phyloP scores from a whole-genome alignment of 139 green algal genomes.

The Micromonas commoda region DNA sequence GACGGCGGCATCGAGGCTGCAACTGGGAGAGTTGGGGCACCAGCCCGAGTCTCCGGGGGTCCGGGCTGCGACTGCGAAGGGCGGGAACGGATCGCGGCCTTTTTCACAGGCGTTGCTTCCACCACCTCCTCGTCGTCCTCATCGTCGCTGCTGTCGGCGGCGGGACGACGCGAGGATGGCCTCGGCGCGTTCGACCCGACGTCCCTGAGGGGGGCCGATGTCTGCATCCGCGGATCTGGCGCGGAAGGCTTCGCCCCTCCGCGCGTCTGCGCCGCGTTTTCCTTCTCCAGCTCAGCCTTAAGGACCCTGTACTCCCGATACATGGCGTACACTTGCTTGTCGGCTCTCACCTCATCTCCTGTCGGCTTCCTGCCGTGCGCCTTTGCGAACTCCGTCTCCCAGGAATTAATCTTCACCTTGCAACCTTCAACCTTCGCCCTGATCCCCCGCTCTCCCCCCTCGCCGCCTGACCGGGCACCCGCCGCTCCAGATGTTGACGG shows the following conservation, averaged over 20 bases:
- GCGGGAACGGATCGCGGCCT: too few species aligned
- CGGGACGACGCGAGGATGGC: background rate
- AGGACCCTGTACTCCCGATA: constrained; percentile 15
- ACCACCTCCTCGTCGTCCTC: constrained; percentile 11
- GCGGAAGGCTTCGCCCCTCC: background rate
- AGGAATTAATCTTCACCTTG: background rate
- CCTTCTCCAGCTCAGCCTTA: background rate
- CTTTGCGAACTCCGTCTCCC: background rate
- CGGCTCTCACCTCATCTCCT: background rate
- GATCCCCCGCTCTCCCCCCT: too few species aligned
- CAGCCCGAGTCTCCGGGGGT: too few species aligned
- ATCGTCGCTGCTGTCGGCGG: background rate
- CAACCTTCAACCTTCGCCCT: background rate
- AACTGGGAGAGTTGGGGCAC: too few species aligned
- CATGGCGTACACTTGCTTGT: background rate
- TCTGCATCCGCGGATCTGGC: background rate
- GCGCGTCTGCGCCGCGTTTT: background rate
- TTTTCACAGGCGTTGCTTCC: constrained; percentile 15
- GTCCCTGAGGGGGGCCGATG: background rate
- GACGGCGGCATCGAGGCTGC: too few species aligned
- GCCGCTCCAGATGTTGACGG: too few species aligned
- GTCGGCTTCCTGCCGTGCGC: background rate
- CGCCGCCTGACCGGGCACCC: too few species aligned
- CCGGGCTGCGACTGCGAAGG: too few species aligned
- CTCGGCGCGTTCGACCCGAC: too few species aligned